Percentiles rank a stretch among this genome's conserved stretches.
Evolutionary conservation across 306 rosid genomes (phyloP).

Genomic region (Rosa persica): DNA sequence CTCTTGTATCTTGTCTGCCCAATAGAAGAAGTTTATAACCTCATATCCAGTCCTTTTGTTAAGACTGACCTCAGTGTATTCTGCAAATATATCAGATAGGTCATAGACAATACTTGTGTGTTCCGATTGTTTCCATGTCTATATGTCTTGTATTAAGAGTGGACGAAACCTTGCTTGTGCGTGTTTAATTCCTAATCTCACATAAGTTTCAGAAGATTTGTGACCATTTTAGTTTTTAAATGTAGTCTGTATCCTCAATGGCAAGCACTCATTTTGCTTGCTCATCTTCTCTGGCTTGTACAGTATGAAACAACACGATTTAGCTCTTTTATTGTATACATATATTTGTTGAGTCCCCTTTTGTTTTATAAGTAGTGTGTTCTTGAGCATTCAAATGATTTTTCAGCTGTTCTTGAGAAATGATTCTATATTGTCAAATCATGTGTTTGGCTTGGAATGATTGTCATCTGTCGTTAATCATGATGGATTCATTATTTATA

Average conservation of each 20-base stretch:
- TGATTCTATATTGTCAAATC: neutral
- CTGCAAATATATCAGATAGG: constrained; percentile 3
- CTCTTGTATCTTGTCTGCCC: neutral
- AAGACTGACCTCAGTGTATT: neutral
- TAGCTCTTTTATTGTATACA: neutral
- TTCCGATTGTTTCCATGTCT: neutral
- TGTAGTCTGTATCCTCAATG: neutral
- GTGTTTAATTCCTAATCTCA: neutral
- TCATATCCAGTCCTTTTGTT: neutral
- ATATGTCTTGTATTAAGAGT: neutral
- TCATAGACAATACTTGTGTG: neutral
- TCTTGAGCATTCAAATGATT: neutral
- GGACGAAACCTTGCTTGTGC: neutral
- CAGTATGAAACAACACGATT: neutral
- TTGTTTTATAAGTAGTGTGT: neutral
- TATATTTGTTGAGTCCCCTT: neutral
- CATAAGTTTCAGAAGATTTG: neutral
- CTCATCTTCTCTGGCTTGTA: constrained; percentile 5
- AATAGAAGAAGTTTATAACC: neutral
- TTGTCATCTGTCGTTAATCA: neutral
- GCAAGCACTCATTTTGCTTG: neutral
- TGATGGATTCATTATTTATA: neutral
- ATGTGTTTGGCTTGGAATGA: constrained; percentile 2
- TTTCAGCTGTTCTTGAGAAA: neutral
- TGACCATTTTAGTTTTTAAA: neutral